Evolutionary conservation across 2,329 filamentous ascomycete species (phyloP).

Genomic region (Ophiosphaerella herpotricha): DNA sequence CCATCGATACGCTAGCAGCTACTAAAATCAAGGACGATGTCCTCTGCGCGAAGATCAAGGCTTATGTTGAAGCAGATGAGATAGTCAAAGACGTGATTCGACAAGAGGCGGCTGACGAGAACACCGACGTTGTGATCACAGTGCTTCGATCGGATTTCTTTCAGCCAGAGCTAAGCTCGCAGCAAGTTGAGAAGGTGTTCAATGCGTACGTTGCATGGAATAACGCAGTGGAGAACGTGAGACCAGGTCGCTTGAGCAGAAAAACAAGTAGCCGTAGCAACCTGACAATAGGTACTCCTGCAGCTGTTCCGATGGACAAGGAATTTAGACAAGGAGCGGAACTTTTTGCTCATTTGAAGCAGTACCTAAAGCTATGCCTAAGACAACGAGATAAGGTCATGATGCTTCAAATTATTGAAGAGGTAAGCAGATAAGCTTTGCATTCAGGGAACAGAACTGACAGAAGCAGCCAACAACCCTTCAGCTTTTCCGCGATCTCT

Average conservation of each 20-base stretch:
- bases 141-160: slow-evolving; percentile 81
- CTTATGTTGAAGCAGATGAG: slow-evolving; percentile 77
- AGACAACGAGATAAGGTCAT: slow-evolving; percentile 93
- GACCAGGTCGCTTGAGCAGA: slow-evolving; percentile 36
- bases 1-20: slow-evolving; percentile 74
- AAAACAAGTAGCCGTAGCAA: slow-evolving; percentile 41
- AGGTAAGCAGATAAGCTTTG: slow-evolving; percentile 51
- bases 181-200: slow-evolving; percentile 83
- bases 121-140: slow-evolving; percentile 82
- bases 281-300: slow-evolving; percentile 31
- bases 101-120: slow-evolving; percentile 71
- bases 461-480: slow-evolving; percentile 74
- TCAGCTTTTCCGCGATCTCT: slow-evolving; percentile 92
- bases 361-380: slow-evolving; percentile 88
- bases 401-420: slow-evolving; percentile 95
- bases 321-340: slow-evolving; percentile 88
- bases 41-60: slow-evolving; percentile 79
- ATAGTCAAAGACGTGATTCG: slow-evolving; percentile 74
- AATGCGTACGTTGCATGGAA: slow-evolving; percentile 98
- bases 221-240: slow-evolving; percentile 81
- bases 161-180: slow-evolving; percentile 68
- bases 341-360: slow-evolving; percentile 92
- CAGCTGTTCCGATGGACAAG: slow-evolving; percentile 64
- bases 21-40: slow-evolving; percentile 80
- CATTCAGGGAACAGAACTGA: slow-evolving; percentile 17